phyloP scores from a whole-genome alignment of 2,329 filamentous ascomycete species.

The Dactylellina sp. region DNA sequence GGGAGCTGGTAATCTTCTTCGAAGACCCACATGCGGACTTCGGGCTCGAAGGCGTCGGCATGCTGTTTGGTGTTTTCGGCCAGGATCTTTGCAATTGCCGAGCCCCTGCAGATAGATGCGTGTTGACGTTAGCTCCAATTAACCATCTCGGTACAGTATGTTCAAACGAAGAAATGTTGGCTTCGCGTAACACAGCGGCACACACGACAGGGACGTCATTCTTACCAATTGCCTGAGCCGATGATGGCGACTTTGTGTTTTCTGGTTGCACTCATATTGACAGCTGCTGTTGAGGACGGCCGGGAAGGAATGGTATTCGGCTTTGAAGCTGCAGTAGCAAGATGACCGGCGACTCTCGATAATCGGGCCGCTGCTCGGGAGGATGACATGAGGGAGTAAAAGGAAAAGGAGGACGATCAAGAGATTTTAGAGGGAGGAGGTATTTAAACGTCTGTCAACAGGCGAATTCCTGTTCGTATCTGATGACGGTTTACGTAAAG shows the following conservation, averaged over 20 bases:
- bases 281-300: slow-evolving; percentile 7
- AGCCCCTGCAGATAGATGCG: slow-evolving; percentile 74
- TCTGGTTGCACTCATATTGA: slow-evolving; percentile 61
- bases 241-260: slow-evolving; percentile 94
- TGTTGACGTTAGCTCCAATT: slow-evolving; percentile 39
- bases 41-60: slow-evolving; percentile 82
- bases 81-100: slow-evolving; percentile 95
- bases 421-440: slow-evolving; percentile 25
- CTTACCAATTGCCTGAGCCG: slow-evolving; percentile 94
- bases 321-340: slow-evolving; percentile 15
- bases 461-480: neutral
- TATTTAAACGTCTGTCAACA: slow-evolving; percentile 5
- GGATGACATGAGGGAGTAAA: slow-evolving; percentile 36
- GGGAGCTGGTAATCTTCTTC: slow-evolving; percentile 87
- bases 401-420: slow-evolving; percentile 17
- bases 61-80: slow-evolving; percentile 88
- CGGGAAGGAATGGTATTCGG: slow-evolving; percentile 7
- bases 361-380: slow-evolving; percentile 41
- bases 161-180: slow-evolving; percentile 8
- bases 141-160: no score
- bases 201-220: slow-evolving; percentile 6
- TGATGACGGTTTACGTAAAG: slow-evolving; percentile 39
- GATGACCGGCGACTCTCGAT: slow-evolving; percentile 47
- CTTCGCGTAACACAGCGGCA: no score
- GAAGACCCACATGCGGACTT: slow-evolving; percentile 99